Evolutionary conservation across 139 green algal genomes (phyloP).

Genomic region (Chara braunii): DNA sequence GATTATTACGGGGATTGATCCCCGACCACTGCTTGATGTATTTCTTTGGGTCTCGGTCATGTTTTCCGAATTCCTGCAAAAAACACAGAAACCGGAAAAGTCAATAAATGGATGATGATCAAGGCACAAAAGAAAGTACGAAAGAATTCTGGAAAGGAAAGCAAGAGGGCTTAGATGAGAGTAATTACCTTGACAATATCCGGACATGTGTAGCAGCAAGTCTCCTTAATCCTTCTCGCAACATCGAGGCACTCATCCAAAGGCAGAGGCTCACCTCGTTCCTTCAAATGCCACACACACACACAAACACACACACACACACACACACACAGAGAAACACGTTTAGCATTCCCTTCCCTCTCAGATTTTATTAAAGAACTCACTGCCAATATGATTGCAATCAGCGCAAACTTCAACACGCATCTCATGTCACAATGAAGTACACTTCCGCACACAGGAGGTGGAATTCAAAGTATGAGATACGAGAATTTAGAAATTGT

Average conservation of each 20-base stretch:
- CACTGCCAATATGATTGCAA: no score
- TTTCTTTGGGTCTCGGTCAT: slow-evolving; percentile 53
- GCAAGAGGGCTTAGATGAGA: background rate
- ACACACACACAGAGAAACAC: slow-evolving; percentile 4
- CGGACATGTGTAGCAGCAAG: slow-evolving; percentile 57
- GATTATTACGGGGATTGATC: slow-evolving; percentile 28
- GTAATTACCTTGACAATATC: slow-evolving; percentile 50
- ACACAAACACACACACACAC: slow-evolving; percentile 1
- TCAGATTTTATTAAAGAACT: no score
- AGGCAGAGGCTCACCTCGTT: slow-evolving; percentile 54
- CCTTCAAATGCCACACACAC: slow-evolving; percentile 20
- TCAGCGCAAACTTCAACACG: no score
- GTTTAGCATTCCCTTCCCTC: no score
- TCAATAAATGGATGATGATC: background rate
- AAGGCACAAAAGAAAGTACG: background rate
- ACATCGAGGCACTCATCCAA: slow-evolving; percentile 56
- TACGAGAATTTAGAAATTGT: no score
- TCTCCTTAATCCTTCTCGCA: slow-evolving; percentile 61
- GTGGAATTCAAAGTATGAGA: no score
- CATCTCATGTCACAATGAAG: no score
- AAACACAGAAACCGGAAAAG: background rate
- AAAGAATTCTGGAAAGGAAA: background rate
- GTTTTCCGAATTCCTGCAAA: slow-evolving; percentile 53
- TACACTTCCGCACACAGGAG: no score
- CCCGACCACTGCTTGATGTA: slow-evolving; percentile 45